Percentiles rank a stretch among this genome's conserved stretches.
Evolutionary conservation across 2,329 filamentous ascomycete genomes (phyloP).

Genomic region (Phoma sp.): DNA sequence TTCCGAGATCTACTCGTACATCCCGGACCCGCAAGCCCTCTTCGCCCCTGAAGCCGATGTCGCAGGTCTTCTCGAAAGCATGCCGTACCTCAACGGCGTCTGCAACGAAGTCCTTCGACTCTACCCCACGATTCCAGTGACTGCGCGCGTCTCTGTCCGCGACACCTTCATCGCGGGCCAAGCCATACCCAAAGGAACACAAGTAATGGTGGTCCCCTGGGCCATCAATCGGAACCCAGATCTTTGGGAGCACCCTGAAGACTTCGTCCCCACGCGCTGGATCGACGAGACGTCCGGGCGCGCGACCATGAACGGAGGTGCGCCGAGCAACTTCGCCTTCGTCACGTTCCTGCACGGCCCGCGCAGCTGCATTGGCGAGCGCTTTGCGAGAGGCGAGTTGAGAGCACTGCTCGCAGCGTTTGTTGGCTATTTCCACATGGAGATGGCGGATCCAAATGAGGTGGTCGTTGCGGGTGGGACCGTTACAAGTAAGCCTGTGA

Average conservation of each 20-base stretch:
- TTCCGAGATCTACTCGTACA: conserved; percentile 66
- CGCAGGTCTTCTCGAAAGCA: conserved; percentile 49
- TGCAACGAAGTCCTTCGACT: conserved; percentile 52
- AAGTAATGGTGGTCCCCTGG: conserved; percentile 48
- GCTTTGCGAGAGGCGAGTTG: conserved; percentile 47
- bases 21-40: conserved; percentile 55
- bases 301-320: conserved; percentile 49
- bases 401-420: conserved; percentile 45
- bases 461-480: conserved; percentile 41
- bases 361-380: conserved; percentile 48
- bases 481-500: conserved; percentile 47
- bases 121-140: conserved; percentile 47
- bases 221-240: conserved; percentile 51
- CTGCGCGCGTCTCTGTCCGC: conserved; percentile 39
- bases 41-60: conserved; percentile 31
- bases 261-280: conserved; percentile 55
- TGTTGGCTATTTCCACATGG: conserved; percentile 42
- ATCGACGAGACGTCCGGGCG: conserved; percentile 47
- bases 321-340: conserved; percentile 49
- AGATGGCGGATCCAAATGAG: conserved; percentile 41
- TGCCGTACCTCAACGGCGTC: conserved; percentile 55
- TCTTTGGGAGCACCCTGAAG: conserved; percentile 52
- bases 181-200: conserved; percentile 48
- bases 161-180: conserved; percentile 43
- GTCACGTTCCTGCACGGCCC: conserved; percentile 54